A percentile compares a stretch with the other conserved stretches of the same genome.
Conservation (phyloP, 768 basidiomycete species). For the Lanmaoa rubissima region DNA sequence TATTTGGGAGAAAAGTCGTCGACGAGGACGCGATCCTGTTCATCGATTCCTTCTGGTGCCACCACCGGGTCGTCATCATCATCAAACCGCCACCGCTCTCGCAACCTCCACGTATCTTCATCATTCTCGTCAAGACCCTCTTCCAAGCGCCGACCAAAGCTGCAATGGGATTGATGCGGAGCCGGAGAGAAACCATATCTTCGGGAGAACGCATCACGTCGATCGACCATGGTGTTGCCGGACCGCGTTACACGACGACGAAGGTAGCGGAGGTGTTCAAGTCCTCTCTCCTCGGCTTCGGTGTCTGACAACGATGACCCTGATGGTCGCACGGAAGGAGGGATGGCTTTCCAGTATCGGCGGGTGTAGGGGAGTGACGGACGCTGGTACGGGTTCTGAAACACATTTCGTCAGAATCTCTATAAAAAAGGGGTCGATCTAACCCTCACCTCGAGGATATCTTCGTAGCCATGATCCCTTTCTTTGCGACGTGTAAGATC, state of each 20-base stretch:
- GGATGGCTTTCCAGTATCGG: constrained; percentile 64
- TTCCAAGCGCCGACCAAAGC: constrained; percentile 29
- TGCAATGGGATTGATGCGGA: constrained; percentile 1
- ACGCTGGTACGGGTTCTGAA: constrained; percentile 70
- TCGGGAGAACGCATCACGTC: constrained; percentile 44
- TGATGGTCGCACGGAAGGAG: constrained; percentile 37
- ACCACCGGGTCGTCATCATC: constrained; percentile 56
- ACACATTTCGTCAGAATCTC: constrained; percentile 7
- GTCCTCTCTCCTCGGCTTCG: constrained; percentile 21
- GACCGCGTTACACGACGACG: constrained; percentile 82
- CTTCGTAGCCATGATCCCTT: constrained; percentile 81
- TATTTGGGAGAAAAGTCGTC: constrained; percentile 70
- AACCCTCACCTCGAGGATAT: constrained; percentile 69
- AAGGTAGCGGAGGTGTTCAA: constrained; percentile 35
- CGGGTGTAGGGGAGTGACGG: constrained; percentile 55
- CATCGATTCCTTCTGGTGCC: constrained; percentile 60
- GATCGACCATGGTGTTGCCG: constrained; percentile 74
- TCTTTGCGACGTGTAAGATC: constrained; percentile 64
- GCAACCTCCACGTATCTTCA: constrained; percentile 43
- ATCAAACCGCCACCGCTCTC: constrained; percentile 70
- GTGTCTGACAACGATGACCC: constrained; percentile 29
- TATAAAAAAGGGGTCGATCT: not conserved
- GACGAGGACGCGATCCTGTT: constrained; percentile 64
- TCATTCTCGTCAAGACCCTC: constrained; percentile 26
- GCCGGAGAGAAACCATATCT: constrained; percentile 22